Evolutionary conservation across 2,329 filamentous ascomycete species (phyloP).

Genomic region (Xylaria digitata): DNA sequence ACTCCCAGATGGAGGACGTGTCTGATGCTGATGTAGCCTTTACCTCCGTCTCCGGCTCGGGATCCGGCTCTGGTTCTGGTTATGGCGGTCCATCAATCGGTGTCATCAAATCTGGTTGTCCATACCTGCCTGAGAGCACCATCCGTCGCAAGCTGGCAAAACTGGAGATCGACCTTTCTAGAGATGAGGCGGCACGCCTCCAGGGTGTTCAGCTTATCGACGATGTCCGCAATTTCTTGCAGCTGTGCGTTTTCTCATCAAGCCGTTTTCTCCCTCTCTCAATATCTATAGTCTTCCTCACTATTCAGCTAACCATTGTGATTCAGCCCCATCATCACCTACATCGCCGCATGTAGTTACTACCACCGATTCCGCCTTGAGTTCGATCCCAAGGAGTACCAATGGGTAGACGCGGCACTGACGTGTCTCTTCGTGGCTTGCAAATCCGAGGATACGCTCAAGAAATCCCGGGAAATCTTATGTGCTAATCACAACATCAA

Average conservation of each 20-base stretch:
- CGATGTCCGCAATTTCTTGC: slow-evolving; percentile 79
- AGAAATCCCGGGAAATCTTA: slow-evolving; percentile 93
- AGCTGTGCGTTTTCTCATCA: slow-evolving; percentile 70
- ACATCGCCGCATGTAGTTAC: slow-evolving; percentile 89
- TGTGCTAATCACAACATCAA: slow-evolving; percentile 91
- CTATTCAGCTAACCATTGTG: slow-evolving; percentile 31
- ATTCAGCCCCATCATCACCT: slow-evolving; percentile 84
- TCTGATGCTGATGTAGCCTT: slow-evolving; percentile 32
- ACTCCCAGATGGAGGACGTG: slow-evolving; percentile 28
- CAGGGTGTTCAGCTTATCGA: slow-evolving; percentile 93
- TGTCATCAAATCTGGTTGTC: slow-evolving; percentile 58
- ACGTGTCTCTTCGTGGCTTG: slow-evolving; percentile 92
- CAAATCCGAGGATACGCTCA: slow-evolving; percentile 97
- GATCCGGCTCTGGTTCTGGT: slow-evolving; percentile 20
- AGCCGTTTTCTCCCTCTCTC: no score
- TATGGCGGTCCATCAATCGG: slow-evolving; percentile 43
- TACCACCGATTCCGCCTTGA: slow-evolving; percentile 93
- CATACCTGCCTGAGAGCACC: slow-evolving; percentile 85
- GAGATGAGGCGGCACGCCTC: slow-evolving; percentile 82
- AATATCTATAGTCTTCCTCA: neutral
- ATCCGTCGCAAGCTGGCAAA: slow-evolving; percentile 78
- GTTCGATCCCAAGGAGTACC: slow-evolving; percentile 87
- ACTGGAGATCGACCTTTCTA: slow-evolving; percentile 77
- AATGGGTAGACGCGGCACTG: slow-evolving; percentile 85
- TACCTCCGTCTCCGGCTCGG: slow-evolving; percentile 21